Evolutionary conservation across 1,284 basidiomycete species (phyloP).

Genomic region (Tetrapyrgos nigripes): DNA sequence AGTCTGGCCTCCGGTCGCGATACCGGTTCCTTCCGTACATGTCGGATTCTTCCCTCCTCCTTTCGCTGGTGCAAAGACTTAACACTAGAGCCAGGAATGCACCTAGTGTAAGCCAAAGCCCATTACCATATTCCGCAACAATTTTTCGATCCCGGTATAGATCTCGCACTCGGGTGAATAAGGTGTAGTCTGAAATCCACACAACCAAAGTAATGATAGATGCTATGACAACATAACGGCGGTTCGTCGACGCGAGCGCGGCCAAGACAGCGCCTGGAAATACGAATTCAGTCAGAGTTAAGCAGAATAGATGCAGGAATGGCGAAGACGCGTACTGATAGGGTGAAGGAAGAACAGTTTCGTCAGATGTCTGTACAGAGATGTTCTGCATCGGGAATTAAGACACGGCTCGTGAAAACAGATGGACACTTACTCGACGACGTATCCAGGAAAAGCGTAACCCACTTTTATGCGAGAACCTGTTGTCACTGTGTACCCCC

Average conservation of each 20-base stretch:
- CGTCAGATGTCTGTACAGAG: not conserved
- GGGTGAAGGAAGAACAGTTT: not conserved
- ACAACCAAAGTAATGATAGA: not conserved
- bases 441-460: not conserved
- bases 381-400: not conserved
- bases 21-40: too few species aligned
- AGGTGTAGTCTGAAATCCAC: not conserved
- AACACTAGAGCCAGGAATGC: constrained; percentile 4
- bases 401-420: not conserved
- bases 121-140: constrained; percentile 3
- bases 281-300: not conserved
- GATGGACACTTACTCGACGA: not conserved
- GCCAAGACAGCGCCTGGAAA: not conserved
- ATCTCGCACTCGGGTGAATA: not conserved
- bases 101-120: constrained; percentile 2
- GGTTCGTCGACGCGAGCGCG: not conserved
- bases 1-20: too few species aligned
- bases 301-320: not conserved
- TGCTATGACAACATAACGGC: too few species aligned
- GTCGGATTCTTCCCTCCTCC: too few species aligned
- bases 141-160: not conserved
- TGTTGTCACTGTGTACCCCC: not conserved
- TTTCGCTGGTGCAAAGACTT: too few species aligned
- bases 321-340: not conserved
- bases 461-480: not conserved